These are phyloP conservation scores for Gossypium thurberi DNA, from an alignment of 345 rosid genomes.

Conservation along the genomic window DNA sequence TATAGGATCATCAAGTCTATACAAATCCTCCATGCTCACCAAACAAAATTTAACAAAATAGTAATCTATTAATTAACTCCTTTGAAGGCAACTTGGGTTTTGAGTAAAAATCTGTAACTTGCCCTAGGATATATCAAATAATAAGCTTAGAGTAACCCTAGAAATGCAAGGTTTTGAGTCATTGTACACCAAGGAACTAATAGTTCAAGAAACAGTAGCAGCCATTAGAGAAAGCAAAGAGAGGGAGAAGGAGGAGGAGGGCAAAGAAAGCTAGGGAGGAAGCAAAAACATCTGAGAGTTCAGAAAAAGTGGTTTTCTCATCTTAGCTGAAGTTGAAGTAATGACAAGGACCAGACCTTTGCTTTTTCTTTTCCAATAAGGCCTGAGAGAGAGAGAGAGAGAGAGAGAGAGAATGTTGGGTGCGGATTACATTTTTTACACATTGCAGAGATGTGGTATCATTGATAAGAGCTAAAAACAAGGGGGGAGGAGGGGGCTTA, in stretches of 20 bases:
- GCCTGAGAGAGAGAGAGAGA: conserved; percentile 13
- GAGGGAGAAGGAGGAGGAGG: background rate
- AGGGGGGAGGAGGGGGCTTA: background rate
- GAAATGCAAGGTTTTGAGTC: background rate
- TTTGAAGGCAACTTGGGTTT: background rate
- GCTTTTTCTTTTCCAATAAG: conserved; percentile 43
- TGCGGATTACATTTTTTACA: background rate
- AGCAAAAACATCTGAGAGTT: background rate
- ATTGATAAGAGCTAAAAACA: background rate
- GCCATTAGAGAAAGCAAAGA: background rate
- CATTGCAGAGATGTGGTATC: background rate
- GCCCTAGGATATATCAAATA: background rate
- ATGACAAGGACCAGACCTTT: conserved; percentile 32
- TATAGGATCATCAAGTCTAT: conserved; percentile 26
- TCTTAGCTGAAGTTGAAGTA: background rate
- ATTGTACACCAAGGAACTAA: background rate
- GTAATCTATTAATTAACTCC: background rate
- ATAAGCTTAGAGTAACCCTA: background rate
- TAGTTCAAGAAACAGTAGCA: background rate
- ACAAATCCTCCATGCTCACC: conserved; percentile 35
- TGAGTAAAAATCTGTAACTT: background rate
- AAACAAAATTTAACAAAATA: background rate
- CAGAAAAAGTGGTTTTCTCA: conserved; percentile 7
- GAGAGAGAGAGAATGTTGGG: conserved; percentile 10
- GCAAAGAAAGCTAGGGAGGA: background rate